These are phyloP conservation scores for Brettanomyces naardenensis DNA, from an alignment of 805 yeast species.

Conservation along the genomic window DNA sequence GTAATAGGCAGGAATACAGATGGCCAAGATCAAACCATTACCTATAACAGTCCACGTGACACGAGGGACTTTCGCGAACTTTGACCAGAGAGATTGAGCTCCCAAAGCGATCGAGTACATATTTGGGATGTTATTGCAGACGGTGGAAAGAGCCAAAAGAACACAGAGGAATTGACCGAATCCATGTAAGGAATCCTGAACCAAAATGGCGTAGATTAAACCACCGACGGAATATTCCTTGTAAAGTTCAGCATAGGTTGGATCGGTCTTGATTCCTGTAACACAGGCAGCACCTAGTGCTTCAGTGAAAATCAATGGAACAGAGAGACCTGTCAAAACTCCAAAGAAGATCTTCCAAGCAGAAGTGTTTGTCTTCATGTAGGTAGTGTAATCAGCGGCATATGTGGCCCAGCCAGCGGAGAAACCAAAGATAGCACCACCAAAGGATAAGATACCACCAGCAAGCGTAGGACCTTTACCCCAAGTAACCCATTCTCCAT, in stretches of 20 bases:
- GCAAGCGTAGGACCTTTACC: conserved; percentile 60
- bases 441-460: conserved; percentile 70
- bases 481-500: conserved; percentile 24
- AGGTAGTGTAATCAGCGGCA: conserved; percentile 88
- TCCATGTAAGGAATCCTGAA: conserved; percentile 72
- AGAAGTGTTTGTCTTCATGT: conserved; percentile 64
- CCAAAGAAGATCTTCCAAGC: conserved; percentile 53
- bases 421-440: conserved; percentile 77
- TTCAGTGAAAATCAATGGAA: conserved; percentile 67
- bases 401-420: conserved; percentile 94
- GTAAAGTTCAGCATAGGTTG: conserved; percentile 44
- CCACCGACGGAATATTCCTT: conserved; percentile 64
- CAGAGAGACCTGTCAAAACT: conserved; percentile 52
- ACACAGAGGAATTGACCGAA: conserved; percentile 91
- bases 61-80: conserved; percentile 70
- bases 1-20: conserved; percentile 84
- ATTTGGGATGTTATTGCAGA: conserved; percentile 89
- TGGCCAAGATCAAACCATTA: conserved; percentile 70
- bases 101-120: conserved; percentile 85
- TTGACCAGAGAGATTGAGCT: conserved; percentile 78
- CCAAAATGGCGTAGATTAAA: conserved; percentile 68
- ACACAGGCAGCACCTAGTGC: conserved; percentile 82
- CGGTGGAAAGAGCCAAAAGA: conserved; percentile 73
- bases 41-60: conserved; percentile 73
- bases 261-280: conserved; percentile 48